phyloP scores from a whole-genome alignment of 345 rosid species.

The Eucalyptus sp. region DNA sequence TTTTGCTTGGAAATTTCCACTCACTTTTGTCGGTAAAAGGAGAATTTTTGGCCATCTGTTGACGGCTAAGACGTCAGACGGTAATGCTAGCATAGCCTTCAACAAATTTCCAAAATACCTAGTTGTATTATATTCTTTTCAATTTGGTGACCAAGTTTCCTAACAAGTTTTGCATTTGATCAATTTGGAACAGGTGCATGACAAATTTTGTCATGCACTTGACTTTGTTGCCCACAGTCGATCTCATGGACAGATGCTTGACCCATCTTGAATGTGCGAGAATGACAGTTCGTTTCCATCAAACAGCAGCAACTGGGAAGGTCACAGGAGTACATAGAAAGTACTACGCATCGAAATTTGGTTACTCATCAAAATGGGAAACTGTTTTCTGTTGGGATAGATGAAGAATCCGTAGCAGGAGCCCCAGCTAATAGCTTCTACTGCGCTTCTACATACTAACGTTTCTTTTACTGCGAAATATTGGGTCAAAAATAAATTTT shows the following conservation, averaged over 20 bases:
- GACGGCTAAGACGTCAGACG: too few relatives aligned
- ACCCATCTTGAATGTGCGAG: slow-evolving; percentile 38
- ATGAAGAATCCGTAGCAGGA: background rate
- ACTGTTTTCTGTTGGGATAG: background rate
- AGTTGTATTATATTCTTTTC: background rate
- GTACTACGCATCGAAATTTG: slow-evolving; percentile 25
- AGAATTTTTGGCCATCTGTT: too few relatives aligned
- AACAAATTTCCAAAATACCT: background rate
- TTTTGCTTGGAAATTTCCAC: too few relatives aligned
- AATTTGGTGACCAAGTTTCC: background rate
- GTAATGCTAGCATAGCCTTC: too few relatives aligned
- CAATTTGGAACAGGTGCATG: slow-evolving; percentile 47
- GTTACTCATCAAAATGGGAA: background rate
- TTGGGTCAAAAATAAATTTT: background rate
- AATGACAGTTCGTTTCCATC: slow-evolving; percentile 49
- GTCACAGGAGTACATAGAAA: slow-evolving; percentile 78
- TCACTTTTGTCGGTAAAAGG: too few relatives aligned
- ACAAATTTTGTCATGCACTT: slow-evolving; percentile 73
- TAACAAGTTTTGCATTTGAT: background rate
- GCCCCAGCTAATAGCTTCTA: slow-evolving; percentile 17
- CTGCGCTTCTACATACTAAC: background rate
- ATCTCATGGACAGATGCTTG: too few relatives aligned
- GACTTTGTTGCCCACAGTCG: slow-evolving; percentile 40
- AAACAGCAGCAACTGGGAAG: slow-evolving; percentile 52
- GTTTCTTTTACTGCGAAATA: background rate